Conservation (phyloP, 2,329 filamentous ascomycete genomes). For the Fonsecaea pedrosoi region DNA sequence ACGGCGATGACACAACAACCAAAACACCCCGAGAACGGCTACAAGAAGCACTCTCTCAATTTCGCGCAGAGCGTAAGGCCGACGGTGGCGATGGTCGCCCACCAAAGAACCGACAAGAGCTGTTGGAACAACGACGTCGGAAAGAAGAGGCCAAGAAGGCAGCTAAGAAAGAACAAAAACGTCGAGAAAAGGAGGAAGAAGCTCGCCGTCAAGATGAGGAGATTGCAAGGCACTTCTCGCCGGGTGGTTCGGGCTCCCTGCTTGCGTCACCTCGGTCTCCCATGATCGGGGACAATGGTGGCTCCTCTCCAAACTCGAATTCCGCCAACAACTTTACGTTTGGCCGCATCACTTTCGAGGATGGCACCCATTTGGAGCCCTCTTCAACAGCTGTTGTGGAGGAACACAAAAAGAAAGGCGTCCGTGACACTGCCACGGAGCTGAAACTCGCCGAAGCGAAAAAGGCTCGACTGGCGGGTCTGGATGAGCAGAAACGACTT, state of each 20-base stretch:
- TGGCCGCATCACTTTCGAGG: slow-evolving; percentile 86
- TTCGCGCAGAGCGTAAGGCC: slow-evolving; percentile 85
- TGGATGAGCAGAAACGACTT: slow-evolving; percentile 80
- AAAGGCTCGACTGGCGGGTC: slow-evolving; percentile 74
- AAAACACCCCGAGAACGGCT: slow-evolving; percentile 64
- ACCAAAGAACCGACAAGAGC: slow-evolving; percentile 84
- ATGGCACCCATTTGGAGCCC: slow-evolving; percentile 80
- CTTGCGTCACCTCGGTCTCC: slow-evolving; percentile 61
- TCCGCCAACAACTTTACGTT: slow-evolving; percentile 78
- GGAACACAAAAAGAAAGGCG: slow-evolving; percentile 75
- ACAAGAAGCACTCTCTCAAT: slow-evolving; percentile 80
- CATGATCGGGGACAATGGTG: slow-evolving; percentile 41
- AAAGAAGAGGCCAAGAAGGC: slow-evolving; percentile 87
- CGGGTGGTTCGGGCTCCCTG: slow-evolving; percentile 66
- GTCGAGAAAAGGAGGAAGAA: slow-evolving; percentile 80
- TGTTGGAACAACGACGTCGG: slow-evolving; percentile 85
- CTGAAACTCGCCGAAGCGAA: slow-evolving; percentile 87
- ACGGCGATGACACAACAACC: slow-evolving; percentile 22
- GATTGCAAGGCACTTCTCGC: slow-evolving; percentile 60
- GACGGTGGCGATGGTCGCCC: slow-evolving; percentile 81
- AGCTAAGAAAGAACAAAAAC: slow-evolving; percentile 84
- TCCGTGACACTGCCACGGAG: slow-evolving; percentile 82
- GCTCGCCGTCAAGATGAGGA: slow-evolving; percentile 66
- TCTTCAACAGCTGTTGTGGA: slow-evolving; percentile 65
- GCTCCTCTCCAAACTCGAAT: slow-evolving; percentile 4